phyloP scores from a whole-genome alignment of 306 rosid genomes.

The Vigna mungo region DNA sequence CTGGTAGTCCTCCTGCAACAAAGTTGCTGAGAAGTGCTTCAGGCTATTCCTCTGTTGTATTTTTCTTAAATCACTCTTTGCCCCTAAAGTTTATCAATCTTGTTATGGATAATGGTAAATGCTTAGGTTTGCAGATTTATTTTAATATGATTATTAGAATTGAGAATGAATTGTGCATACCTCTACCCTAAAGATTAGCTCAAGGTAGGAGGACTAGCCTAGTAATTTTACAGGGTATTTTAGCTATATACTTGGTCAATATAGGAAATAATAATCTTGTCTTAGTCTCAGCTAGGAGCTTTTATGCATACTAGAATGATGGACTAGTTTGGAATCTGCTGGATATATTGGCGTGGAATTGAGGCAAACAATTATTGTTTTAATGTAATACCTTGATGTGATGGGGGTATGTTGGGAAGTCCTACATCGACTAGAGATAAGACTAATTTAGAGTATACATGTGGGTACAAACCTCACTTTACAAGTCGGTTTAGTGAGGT shows the following conservation, averaged over 20 bases:
- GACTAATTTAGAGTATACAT: too few species aligned
- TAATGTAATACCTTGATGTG: background rate
- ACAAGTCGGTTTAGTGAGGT: too few species aligned
- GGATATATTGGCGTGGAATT: conserved; percentile 18
- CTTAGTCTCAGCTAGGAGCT: conserved; percentile 25
- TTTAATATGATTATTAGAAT: conserved; percentile 32
- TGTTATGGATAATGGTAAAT: conserved; percentile 17
- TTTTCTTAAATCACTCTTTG: conserved; percentile 16
- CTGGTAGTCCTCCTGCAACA: conserved; percentile 25
- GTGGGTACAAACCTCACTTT: too few species aligned
- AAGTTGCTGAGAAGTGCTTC: conserved; percentile 32
- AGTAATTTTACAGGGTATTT: conserved; percentile 35
- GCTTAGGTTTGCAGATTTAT: conserved; percentile 10
- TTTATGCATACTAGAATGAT: background rate
- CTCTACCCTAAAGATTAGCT: conserved; percentile 4
- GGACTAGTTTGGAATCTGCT: conserved; percentile 6
- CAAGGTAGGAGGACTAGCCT: background rate
- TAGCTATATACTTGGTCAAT: background rate
- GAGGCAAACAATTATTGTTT: conserved; percentile 6
- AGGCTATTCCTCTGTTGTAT: conserved; percentile 35
- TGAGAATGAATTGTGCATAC: background rate
- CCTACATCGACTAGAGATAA: too few species aligned
- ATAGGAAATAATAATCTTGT: background rate
- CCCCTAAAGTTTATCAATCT: conserved; percentile 5
- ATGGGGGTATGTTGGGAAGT: too few species aligned